Evolutionary conservation across 78 protist genomes (phyloP).

Genomic region (Dictyostelium firmibasis): DNA sequence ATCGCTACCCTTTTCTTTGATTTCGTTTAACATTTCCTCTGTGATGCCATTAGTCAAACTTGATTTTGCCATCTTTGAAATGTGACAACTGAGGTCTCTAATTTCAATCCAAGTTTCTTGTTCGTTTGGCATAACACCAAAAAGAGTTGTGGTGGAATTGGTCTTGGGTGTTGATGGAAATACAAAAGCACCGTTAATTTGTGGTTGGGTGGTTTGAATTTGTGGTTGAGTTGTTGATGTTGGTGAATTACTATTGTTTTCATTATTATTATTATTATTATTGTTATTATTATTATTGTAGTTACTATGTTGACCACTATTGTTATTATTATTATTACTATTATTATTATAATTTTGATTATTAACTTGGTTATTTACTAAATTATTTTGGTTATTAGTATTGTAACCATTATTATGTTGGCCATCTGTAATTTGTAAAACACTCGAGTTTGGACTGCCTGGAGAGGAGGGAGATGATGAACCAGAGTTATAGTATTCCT

Average conservation of each 20-base stretch:
- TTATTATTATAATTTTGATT: background rate
- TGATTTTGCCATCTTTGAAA: conserved; percentile 73
- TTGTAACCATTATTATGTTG: background rate
- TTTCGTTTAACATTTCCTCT: conserved; percentile 41
- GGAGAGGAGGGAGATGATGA: background rate
- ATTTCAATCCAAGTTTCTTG: conserved; percentile 80
- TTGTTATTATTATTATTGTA: background rate
- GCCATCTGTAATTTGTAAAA: background rate
- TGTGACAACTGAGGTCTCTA: conserved; percentile 59
- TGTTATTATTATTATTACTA: background rate
- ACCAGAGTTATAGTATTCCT: background rate
- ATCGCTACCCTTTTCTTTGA: conserved; percentile 56
- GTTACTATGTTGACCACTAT: background rate
- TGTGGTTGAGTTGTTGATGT: background rate
- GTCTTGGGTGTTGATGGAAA: background rate
- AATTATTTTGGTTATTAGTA: background rate
- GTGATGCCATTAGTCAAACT: conserved; percentile 71
- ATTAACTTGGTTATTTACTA: background rate
- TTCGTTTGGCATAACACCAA: conserved; percentile 75
- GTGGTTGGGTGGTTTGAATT: background rate
- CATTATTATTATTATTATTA: background rate
- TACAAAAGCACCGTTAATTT: background rate
- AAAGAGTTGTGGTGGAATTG: background rate
- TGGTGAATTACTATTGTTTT: background rate
- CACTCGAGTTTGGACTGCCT: background rate